phyloP scores from a whole-genome alignment of 2,329 filamentous ascomycete genomes.

The Colletotrichum caudatum region DNA sequence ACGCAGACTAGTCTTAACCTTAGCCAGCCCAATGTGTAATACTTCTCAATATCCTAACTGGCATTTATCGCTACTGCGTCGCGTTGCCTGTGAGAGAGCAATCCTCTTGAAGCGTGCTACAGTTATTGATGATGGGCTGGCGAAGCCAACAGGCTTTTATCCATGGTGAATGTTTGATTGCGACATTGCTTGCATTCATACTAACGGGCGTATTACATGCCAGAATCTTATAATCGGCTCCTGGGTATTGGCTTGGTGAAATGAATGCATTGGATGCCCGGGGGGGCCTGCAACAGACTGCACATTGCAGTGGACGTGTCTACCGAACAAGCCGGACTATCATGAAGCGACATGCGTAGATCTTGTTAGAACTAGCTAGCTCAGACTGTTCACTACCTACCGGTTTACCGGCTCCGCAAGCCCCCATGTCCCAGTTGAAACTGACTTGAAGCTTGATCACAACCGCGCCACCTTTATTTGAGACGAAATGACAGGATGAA shows the following conservation, averaged over 20 bases:
- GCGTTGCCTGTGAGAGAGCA: not conserved
- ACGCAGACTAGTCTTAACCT: no score
- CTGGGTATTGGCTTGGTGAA: not conserved
- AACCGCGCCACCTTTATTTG: not conserved
- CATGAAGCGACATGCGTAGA: not conserved
- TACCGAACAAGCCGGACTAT: not conserved
- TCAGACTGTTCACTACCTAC: not conserved
- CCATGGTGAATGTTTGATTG: no score
- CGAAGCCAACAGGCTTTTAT: no score
- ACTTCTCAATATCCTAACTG: not conserved
- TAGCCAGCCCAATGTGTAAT: not conserved
- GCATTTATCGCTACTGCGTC: no score
- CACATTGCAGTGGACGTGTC: conserved; percentile 2
- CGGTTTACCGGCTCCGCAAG: not conserved
- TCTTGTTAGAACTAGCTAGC: not conserved
- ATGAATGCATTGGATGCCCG: conserved; percentile 17
- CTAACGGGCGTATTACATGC: not conserved
- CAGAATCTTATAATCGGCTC: not conserved
- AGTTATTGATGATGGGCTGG: not conserved
- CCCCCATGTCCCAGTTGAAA: conserved; percentile 20
- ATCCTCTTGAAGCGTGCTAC: not conserved
- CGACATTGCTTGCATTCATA: no score
- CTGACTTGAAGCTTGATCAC: conserved; percentile 26
- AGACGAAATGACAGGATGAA: conserved; percentile 32
- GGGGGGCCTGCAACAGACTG: not conserved